phyloP scores from a whole-genome alignment of 441 rosid genomes.

The Populus hybrid region DNA sequence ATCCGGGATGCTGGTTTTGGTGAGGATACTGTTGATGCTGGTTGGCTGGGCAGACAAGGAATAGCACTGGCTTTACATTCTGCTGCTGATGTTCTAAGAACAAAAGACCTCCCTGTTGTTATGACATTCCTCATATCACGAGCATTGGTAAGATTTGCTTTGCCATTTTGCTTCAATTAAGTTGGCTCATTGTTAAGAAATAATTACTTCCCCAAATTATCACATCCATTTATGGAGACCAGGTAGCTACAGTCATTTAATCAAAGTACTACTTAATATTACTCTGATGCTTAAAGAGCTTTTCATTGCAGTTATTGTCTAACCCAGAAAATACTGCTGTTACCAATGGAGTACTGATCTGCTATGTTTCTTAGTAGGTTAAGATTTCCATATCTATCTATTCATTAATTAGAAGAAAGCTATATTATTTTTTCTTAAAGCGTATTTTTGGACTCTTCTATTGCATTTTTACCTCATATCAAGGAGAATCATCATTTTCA shows the following conservation, averaged over 20 bases:
- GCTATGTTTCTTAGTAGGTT: background rate
- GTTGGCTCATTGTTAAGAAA: background rate
- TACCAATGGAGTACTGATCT: background rate
- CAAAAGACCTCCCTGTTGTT: conserved; percentile 97
- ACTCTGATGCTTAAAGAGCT: background rate
- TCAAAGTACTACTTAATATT: background rate
- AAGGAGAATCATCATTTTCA: background rate
- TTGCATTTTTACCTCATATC: background rate
- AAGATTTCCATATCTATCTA: background rate
- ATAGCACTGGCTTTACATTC: conserved; percentile 89
- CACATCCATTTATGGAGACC: background rate
- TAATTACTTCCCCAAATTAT: background rate
- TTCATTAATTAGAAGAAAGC: background rate
- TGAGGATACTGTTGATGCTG: conserved; percentile 66
- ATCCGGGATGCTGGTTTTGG: conserved; percentile 65
- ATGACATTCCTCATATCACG: conserved; percentile 97
- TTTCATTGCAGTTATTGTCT: background rate
- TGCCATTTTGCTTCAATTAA: conserved; percentile 9
- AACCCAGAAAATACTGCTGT: conserved; percentile 49
- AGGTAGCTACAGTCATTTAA: background rate
- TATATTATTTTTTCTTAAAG: background rate
- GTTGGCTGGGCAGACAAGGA: conserved; percentile 98
- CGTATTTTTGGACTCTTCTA: background rate
- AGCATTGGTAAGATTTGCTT: conserved; percentile 69
- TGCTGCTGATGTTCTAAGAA: conserved; percentile 90